These are phyloP conservation scores for Teratosphaeriaceae sp. DNA, from an alignment of 2,329 filamentous ascomycete genomes.

Conservation along the genomic window DNA sequence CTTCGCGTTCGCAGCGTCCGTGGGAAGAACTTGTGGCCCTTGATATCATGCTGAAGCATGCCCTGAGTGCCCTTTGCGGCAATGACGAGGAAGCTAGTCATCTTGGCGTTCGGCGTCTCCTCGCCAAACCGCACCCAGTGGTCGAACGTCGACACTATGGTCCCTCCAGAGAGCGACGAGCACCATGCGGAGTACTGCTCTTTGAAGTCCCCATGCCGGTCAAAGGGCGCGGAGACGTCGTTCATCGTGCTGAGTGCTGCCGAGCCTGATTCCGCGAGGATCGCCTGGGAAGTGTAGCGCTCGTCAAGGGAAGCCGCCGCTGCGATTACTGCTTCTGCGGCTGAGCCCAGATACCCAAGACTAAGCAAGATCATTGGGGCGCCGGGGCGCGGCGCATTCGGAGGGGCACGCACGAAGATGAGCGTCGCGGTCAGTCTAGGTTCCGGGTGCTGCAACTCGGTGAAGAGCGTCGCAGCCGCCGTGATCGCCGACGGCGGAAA, in stretches of 20 bases:
- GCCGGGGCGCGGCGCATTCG: background rate
- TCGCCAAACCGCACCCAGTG: constrained; percentile 3
- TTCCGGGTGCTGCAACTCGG: background rate
- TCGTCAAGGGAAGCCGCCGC: background rate
- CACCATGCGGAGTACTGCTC: constrained; percentile 4
- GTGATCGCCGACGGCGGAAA: background rate
- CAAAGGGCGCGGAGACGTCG: background rate
- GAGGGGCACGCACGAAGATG: background rate
- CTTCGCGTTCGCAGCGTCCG: background rate
- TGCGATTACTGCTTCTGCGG: background rate
- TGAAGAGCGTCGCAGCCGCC: background rate
- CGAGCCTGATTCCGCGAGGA: background rate
- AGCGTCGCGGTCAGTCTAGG: background rate
- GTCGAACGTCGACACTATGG: constrained; percentile 2
- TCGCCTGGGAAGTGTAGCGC: background rate
- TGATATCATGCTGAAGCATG: background rate
- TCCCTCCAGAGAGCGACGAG: background rate
- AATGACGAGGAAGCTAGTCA: constrained; percentile 1
- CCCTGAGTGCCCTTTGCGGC: constrained; percentile 3
- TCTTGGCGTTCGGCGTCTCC: constrained; percentile 3
- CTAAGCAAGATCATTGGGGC: constrained; percentile 1
- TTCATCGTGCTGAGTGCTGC: background rate
- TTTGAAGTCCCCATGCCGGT: constrained; percentile 6
- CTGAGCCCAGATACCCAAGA: background rate
- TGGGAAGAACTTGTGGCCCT: constrained; percentile 1